phyloP scores from a whole-genome alignment of 164 flowering plant genomes.

The Houttuynia cordata region DNA sequence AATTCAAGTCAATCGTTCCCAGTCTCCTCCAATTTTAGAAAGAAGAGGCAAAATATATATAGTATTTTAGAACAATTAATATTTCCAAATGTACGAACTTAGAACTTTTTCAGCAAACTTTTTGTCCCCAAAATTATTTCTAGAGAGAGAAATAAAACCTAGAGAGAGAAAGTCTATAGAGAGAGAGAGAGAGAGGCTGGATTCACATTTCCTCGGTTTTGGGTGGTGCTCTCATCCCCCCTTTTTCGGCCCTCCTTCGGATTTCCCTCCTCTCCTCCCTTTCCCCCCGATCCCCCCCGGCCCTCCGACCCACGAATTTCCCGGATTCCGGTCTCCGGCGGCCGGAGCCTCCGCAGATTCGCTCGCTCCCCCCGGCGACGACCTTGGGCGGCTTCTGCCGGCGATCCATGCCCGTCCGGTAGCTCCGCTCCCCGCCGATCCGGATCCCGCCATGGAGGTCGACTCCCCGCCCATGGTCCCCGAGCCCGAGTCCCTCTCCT shows the following conservation, averaged over 20 bases:
- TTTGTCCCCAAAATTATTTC: too few species aligned
- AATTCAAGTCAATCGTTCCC: too few species aligned
- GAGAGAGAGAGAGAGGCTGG: too few species aligned
- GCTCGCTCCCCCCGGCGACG: background rate
- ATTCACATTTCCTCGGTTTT: too few species aligned
- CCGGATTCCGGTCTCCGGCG: background rate
- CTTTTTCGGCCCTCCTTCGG: background rate
- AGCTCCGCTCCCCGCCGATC: background rate
- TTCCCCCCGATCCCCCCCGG: background rate
- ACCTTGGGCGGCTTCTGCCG: background rate
- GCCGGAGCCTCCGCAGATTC: background rate
- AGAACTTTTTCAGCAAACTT: too few species aligned
- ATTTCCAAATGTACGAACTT: too few species aligned
- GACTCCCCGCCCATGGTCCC: conserved; percentile 49
- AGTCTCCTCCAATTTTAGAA: too few species aligned
- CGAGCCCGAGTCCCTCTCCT: conserved; percentile 44
- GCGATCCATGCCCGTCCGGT: background rate
- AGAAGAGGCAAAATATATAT: too few species aligned
- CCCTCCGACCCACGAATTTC: background rate
- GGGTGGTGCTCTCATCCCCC: background rate
- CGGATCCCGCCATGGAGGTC: conserved; percentile 32
- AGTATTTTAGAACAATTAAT: too few species aligned
- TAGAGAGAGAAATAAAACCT: too few species aligned
- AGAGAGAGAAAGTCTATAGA: too few species aligned
- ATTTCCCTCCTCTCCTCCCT: background rate